Conservation (phyloP, 139 green algal species). For the Chlorella sp. region DNA sequence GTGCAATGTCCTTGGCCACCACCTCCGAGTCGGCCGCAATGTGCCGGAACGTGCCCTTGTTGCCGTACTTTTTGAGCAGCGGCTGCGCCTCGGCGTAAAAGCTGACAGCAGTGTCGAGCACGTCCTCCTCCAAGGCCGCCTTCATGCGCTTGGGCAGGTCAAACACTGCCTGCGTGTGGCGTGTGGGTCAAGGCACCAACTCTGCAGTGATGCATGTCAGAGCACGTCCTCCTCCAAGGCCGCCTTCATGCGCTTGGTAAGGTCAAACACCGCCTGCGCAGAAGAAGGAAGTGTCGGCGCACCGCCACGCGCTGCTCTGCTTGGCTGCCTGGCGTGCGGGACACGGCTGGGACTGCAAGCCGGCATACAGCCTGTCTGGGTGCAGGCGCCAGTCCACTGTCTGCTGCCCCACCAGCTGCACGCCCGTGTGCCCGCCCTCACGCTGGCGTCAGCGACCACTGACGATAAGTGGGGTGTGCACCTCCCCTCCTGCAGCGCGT, state of each 20-base stretch:
- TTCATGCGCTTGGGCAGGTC: slow-evolving; percentile 65
- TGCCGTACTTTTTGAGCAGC: slow-evolving; percentile 68
- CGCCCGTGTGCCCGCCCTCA: too few relatives aligned
- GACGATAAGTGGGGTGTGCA: too few relatives aligned
- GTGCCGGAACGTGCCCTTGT: slow-evolving; percentile 53
- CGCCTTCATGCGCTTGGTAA: slow-evolving; percentile 56
- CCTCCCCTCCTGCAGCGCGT: too few relatives aligned
- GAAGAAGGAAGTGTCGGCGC: too few relatives aligned
- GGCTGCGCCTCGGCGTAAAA: slow-evolving; percentile 68
- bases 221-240: slow-evolving; percentile 29
- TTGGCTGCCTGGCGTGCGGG: too few relatives aligned
- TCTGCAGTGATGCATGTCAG: too few relatives aligned
- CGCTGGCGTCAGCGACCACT: too few relatives aligned
- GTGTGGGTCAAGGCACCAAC: not conserved
- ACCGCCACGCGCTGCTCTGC: too few relatives aligned
- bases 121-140: slow-evolving; percentile 54
- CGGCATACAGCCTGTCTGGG: too few relatives aligned
- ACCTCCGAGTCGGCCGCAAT: slow-evolving; percentile 45
- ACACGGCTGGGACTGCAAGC: too few relatives aligned
- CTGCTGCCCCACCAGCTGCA: too few relatives aligned
- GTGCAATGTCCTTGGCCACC: slow-evolving; percentile 40
- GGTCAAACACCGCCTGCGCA: slow-evolving; percentile 62
- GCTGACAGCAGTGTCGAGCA: slow-evolving; percentile 63
- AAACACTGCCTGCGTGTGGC: slow-evolving; percentile 47
- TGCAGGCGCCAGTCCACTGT: too few relatives aligned